Base-by-base conservation (phyloP, 1,139 yeast species). In the Geotrichum phurueaensis region DNA sequence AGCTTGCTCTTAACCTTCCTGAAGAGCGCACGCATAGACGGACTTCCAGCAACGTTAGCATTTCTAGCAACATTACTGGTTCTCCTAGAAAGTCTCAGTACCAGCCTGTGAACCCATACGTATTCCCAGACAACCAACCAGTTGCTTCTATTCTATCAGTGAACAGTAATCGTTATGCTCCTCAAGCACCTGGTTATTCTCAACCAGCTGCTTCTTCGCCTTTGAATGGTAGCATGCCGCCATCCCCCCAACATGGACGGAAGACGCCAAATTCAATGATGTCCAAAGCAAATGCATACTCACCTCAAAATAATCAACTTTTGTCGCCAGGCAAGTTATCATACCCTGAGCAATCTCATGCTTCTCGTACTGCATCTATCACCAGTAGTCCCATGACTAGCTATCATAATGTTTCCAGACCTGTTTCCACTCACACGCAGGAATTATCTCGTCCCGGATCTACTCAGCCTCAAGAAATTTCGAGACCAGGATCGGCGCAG, bases 91-190 rank as follows among this genome's bases (percentile, higher is more conserved):
- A 43, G 31, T n/a, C 45, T 15, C 45, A 39, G n/a, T 39, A 39
- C 45, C 45, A 15, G 6, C 45, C 45, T 39, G 45, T 15, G 18
- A 39, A 39, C 15, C 45, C 45, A 39, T 39, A 39, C 36, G 59
- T 47, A 4, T 22, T 51, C 20, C 36, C 59, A 18, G 54, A 43
- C 18, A 45, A 57, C 48, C 45, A 51, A 31, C 45, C 58, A 20
- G 36, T 54, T 33, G 53, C 47, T 3, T 51, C 59, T 13, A 43
- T 25, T n/a, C 18, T 53, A 13, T 39, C 45, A 13, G n/a, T 15
- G 7, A 39, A 29, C 33, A n/a, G 20, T 18, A 47, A 31, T 47
- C 45, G 33, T 3, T 64, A 29, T 47, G 56, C 56, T 25, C 59
- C 55, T 15, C 53, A 7, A 36, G 39, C 51, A 22, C 12, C 27